Percentiles rank a stretch among this genome's conserved stretches.
These are phyloP conservation scores for Verticillium longisporum DNA, from an alignment of 2,329 filamentous ascomycete genomes.

Conservation along the genomic window DNA sequence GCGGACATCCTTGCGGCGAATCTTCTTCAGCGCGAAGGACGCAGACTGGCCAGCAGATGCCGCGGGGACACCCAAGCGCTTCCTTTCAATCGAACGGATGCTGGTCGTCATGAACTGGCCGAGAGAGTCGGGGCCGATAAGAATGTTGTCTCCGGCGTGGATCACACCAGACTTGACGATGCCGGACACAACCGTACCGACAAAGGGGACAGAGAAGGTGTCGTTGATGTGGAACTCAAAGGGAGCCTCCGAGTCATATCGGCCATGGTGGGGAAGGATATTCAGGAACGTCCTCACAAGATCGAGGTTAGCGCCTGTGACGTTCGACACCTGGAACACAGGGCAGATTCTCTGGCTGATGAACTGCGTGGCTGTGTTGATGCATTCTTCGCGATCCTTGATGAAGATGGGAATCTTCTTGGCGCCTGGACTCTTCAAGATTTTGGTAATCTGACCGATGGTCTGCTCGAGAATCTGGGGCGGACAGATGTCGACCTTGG, in stretches of 20 bases:
- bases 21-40: slow-evolving; percentile 81
- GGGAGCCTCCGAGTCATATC: slow-evolving; percentile 79
- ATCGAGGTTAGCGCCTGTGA: slow-evolving; percentile 86
- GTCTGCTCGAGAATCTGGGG: slow-evolving; percentile 93
- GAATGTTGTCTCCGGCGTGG: slow-evolving; percentile 81
- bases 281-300: slow-evolving; percentile 90
- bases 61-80: slow-evolving; percentile 80
- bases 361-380: slow-evolving; percentile 94
- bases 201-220: slow-evolving; percentile 95
- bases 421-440: slow-evolving; percentile 88
- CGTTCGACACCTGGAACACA: slow-evolving; percentile 96
- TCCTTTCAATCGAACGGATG: slow-evolving; percentile 89
- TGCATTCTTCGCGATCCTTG: slow-evolving; percentile 81
- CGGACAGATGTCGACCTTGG: slow-evolving; percentile 97
- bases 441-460: slow-evolving; percentile 82
- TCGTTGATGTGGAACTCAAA: slow-evolving; percentile 97
- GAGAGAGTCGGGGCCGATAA: slow-evolving; percentile 84
- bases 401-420: slow-evolving; percentile 96
- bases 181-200: slow-evolving; percentile 91
- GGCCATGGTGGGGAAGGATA: slow-evolving; percentile 88
- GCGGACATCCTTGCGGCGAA: slow-evolving; percentile 84
- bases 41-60: slow-evolving; percentile 89
- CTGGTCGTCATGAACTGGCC: slow-evolving; percentile 84
- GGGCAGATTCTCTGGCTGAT: slow-evolving; percentile 93
- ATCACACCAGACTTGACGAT: slow-evolving; percentile 85